Conservation (phyloP, 2,329 filamentous ascomycete genomes). For the Claviceps citrina region DNA sequence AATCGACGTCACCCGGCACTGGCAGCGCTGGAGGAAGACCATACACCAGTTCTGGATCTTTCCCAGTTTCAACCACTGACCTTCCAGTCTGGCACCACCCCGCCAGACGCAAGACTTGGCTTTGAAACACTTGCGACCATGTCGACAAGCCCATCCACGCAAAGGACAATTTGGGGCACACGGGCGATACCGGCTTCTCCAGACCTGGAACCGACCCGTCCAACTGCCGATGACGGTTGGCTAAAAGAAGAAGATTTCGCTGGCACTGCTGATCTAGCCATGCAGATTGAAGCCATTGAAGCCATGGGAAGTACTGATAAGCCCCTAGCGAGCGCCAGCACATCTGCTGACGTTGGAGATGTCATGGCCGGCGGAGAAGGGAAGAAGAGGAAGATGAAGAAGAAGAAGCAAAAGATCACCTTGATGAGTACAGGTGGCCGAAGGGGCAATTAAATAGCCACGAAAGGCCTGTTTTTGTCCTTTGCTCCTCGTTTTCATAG, state of each 20-base stretch:
- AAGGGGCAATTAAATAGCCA: constrained; percentile 22
- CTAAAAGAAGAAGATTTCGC: constrained; percentile 66
- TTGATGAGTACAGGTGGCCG: constrained; percentile 53
- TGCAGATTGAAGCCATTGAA: constrained; percentile 42
- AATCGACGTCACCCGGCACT: constrained; percentile 16
- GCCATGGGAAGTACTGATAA: constrained; percentile 19
- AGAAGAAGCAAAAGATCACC: constrained; percentile 59
- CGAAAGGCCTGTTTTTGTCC: not conserved
- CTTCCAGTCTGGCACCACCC: constrained; percentile 33
- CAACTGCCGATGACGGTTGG: constrained; percentile 60
- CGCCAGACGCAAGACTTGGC: constrained; percentile 41
- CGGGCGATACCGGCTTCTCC: constrained; percentile 47
- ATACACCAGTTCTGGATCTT: constrained; percentile 28
- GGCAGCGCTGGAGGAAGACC: constrained; percentile 24
- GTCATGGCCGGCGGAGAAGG: constrained; percentile 19
- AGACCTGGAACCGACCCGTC: constrained; percentile 27
- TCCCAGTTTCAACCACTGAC: constrained; percentile 52
- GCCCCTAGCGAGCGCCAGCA: constrained; percentile 6
- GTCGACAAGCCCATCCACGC: constrained; percentile 63
- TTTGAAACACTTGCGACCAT: constrained; percentile 60
- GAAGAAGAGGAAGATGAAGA: constrained; percentile 44
- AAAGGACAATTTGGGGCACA: constrained; percentile 88
- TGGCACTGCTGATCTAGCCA: constrained; percentile 39
- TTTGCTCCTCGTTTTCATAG: not conserved
- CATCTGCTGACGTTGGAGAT: constrained; percentile 5